A percentile compares a stretch with the other conserved stretches of the same genome.
Conservation (phyloP, 768 basidiomycete genomes). For the Phylloporus scabripes region DNA sequence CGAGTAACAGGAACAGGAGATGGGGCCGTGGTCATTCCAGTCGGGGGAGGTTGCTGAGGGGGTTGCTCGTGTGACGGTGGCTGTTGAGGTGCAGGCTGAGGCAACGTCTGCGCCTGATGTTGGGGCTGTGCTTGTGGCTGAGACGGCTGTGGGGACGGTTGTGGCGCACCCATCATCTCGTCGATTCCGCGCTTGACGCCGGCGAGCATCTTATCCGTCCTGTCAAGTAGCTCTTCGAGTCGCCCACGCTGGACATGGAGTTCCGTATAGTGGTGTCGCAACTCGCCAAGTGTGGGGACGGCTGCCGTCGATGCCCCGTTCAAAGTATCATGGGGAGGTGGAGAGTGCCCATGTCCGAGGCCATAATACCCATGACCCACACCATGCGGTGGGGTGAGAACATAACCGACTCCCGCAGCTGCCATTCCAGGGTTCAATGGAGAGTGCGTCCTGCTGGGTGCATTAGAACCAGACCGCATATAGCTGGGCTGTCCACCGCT, state of each 20-base stretch:
- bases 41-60: constrained; percentile 18
- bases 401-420: constrained; percentile 36
- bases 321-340: constrained; percentile 30
- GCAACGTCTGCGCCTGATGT: constrained; percentile 19
- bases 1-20: constrained; percentile 22
- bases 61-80: constrained; percentile 27
- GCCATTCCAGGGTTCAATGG: constrained; percentile 49
- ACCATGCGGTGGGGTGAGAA: constrained; percentile 36
- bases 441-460: constrained; percentile 70
- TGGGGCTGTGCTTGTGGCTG: constrained; percentile 22
- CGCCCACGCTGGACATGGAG: constrained; percentile 56
- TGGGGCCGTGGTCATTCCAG: constrained; percentile 9
- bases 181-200: constrained; percentile 71
- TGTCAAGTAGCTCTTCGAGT: constrained; percentile 70
- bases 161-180: constrained; percentile 51
- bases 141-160: constrained; percentile 19
- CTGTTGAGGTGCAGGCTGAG: constrained; percentile 21
- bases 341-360: constrained; percentile 35
- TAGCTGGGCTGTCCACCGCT: constrained; percentile 48
- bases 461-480: constrained; percentile 57
- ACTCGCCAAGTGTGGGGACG: constrained; percentile 49
- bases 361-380: constrained; percentile 33
- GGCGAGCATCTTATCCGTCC: constrained; percentile 68
- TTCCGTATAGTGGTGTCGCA: constrained; percentile 67
- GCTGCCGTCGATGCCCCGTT: constrained; percentile 22